Conservation (phyloP, 1,284 basidiomycete genomes). For the Ganoderma leucocontextum region DNA sequence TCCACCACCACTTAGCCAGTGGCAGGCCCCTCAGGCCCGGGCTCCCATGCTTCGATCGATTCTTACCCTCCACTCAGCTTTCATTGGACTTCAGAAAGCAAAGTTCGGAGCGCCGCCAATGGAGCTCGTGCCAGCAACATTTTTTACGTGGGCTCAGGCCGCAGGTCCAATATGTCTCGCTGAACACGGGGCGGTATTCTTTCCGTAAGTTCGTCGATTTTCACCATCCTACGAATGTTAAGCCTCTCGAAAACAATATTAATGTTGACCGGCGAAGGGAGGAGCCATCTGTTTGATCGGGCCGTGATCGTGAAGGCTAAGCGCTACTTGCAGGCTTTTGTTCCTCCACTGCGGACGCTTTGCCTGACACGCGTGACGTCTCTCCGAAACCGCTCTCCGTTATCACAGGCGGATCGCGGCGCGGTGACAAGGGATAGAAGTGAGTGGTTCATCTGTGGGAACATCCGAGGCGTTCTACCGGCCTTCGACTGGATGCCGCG, state of each 20-base stretch:
- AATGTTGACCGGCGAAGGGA: not conserved
- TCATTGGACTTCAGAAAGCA: too few species aligned
- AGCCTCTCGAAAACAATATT: not conserved
- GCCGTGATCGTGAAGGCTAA: not conserved
- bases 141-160: not conserved
- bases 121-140: too few species aligned
- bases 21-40: too few species aligned
- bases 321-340: not conserved
- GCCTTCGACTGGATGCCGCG: not conserved
- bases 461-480: not conserved
- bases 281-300: not conserved
- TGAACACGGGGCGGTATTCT: not conserved
- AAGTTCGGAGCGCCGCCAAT: too few species aligned
- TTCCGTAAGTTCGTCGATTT: not conserved
- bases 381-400: not conserved
- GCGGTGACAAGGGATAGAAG: not conserved
- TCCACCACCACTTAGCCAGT: too few species aligned
- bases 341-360: not conserved
- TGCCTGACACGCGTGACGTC: not conserved
- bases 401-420: constrained; percentile 4
- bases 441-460: not conserved
- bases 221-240: not conserved
- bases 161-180: not conserved
- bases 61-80: too few species aligned
- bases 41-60: too few species aligned